Evolutionary conservation across 1,284 basidiomycete species (phyloP), one percentile per base, ranked within the genome.

Genomic region (Cryptococcus wingfieldii): DNA sequence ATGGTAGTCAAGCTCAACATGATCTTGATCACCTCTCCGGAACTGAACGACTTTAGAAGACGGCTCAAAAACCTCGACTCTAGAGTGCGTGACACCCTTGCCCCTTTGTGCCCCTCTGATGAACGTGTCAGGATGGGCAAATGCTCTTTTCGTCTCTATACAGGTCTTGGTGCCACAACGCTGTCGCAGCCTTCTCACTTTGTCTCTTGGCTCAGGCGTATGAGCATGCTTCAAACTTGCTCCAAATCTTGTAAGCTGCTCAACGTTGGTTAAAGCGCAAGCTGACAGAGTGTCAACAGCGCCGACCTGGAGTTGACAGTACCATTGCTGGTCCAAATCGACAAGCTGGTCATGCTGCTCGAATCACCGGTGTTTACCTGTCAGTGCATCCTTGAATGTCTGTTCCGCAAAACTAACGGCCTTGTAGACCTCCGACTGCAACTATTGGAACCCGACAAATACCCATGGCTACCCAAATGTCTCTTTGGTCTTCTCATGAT

Each of bases 301-400:
- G 95, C 94, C 61, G 94, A 98, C 56, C 80, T 98, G 43, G 96
- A 99, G 74, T 89, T 98, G 63, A 98, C 94, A 0, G 93, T 98
- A 4, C 85, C 86, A 25, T 84, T 98, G 69, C 81, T 98, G 16
- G 92, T 99, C 2, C 96, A 99, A 71, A 88, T 98, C 38, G 96
- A 98, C 78, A 98, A 98, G 75, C 84, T 99, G 6, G 95, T 99
- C 13, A 95, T 98, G 76, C 81, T 99, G 8, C 93, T 99, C 58
- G 96, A 99, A 76, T 94, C 90, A 5, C 96, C 96, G 0, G 93
- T 98, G 7, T 99, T 98, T 73, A 98, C 95, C 42, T 94, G 93
- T 92, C 67, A 66, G 83, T 77, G 23, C 16, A 23, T 18, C 19
- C 16, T 23, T 34, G 6, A 38, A 12, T 25, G 39, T 43, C 18